Base-by-base conservation (phyloP, 768 basidiomycete genomes). In the Saitozyma podzolica region DNA sequence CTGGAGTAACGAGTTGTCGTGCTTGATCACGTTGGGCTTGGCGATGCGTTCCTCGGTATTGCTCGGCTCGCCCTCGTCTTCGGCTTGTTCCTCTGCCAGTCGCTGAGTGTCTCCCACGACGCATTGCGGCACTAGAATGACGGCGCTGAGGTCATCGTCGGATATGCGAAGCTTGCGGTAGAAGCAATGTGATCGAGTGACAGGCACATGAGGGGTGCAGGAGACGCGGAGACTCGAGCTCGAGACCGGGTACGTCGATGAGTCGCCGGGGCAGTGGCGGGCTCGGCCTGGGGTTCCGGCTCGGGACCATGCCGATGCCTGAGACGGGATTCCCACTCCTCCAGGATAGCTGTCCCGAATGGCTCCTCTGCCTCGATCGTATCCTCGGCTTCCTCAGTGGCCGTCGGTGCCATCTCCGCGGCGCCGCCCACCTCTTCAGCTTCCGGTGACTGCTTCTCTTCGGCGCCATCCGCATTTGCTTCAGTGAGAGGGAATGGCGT, bases 171-270 rank as follows among this genome's bases (percentile, higher is more conserved):
- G 64, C 50, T 75, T 76, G 55, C 71, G 70, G 54, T 78, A 78
- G 20, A 48, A 59, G 61, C 77, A 78, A 29, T 76, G 75, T 0
- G 75, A 76, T 17, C 77, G 69, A 17, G 74, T 78, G 53, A 73
- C 61, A 4, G 71, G 71, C 8, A 58, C 62, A 8, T 59, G 49
- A 11, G 55, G 56, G 58, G 29, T 29, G 66, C 45, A 17, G 37
- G 39, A 5, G 69, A 65, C 3, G 39, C 14, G 29, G 29, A 29
- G 29, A 29, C 29, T 10, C 58, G 67, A 42, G 55, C 56, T 37
- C 19, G 39, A 11, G 61, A 61, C 8, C 62, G 63, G 13, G 67
- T 64, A 4, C 56, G 45, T 5, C 64, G 63, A 49, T 56, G 56
- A 41, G 52, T 40, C 8, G 48, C 48, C 17, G n/a, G 8, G 8